phyloP scores from a whole-genome alignment of 257 asterid genomes.

The Solanum piurae region DNA sequence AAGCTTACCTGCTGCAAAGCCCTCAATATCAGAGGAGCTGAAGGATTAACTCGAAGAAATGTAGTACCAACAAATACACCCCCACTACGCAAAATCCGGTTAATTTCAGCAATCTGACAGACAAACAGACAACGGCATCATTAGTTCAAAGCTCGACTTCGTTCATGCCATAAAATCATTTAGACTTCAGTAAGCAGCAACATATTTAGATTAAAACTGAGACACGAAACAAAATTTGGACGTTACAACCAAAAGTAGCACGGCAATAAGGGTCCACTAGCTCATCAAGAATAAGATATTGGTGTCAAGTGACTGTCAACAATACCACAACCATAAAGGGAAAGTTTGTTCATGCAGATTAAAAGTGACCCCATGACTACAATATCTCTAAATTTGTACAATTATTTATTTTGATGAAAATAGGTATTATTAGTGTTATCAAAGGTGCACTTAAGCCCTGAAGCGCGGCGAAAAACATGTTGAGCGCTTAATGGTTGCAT shows the following conservation, averaged over 20 bases:
- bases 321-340: background rate
- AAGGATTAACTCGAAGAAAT: conserved; percentile 63
- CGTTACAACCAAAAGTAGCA: background rate
- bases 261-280: background rate
- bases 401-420: too few relatives aligned
- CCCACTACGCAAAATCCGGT: conserved; percentile 70
- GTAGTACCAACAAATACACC: conserved; percentile 89
- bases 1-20: conserved; percentile 52
- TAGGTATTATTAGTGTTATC: too few relatives aligned
- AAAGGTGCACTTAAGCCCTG: too few relatives aligned
- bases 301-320: background rate
- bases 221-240: background rate
- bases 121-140: background rate
- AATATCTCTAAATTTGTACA: too few relatives aligned
- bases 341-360: background rate
- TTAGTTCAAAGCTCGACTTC: background rate
- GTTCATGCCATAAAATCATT: background rate
- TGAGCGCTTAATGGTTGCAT: background rate
- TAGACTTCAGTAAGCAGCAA: background rate
- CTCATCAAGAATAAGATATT: background rate
- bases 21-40: conserved; percentile 60
- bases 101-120: conserved; percentile 79
- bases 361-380: background rate
- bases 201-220: background rate
- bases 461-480: too few relatives aligned